phyloP scores from a whole-genome alignment of 73 alveolate genomes.

The Blepharisma japonicum region DNA sequence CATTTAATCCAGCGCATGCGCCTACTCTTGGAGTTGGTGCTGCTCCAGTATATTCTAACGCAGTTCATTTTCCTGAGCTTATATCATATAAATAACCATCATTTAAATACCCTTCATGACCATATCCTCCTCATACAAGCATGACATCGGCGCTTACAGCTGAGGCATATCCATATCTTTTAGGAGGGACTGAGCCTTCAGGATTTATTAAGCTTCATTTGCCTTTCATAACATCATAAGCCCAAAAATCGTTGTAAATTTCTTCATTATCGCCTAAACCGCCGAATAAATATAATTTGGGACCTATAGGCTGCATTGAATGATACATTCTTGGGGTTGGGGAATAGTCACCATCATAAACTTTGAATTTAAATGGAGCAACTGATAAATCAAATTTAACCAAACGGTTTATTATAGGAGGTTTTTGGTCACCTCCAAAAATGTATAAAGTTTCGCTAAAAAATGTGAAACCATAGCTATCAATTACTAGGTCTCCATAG shows the following conservation, averaged over 20 bases:
- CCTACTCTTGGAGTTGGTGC: not conserved
- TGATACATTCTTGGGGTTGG: slow-evolving; percentile 14
- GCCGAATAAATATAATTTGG: not conserved
- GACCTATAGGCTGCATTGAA: not conserved
- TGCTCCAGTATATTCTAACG: not conserved
- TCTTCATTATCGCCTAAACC: not conserved
- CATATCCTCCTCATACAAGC: not conserved
- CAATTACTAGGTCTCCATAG: not conserved
- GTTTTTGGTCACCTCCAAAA: not conserved
- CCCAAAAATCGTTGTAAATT: not conserved
- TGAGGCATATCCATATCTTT: not conserved
- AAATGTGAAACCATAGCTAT: not conserved
- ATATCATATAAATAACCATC: not conserved
- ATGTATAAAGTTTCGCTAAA: not conserved
- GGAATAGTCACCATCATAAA: not conserved
- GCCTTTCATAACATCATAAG: not conserved
- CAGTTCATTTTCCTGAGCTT: not conserved
- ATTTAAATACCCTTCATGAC: not conserved
- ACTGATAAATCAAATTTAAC: not conserved
- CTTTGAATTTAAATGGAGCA: not conserved
- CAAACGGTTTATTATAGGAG: not conserved
- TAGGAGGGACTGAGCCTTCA: not conserved
- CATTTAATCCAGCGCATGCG: not conserved
- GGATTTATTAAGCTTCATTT: not conserved
- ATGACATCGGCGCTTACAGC: not conserved